Conservation (phyloP, 192 early-diverging fungal species). For the Chytriomyces sp. region DNA sequence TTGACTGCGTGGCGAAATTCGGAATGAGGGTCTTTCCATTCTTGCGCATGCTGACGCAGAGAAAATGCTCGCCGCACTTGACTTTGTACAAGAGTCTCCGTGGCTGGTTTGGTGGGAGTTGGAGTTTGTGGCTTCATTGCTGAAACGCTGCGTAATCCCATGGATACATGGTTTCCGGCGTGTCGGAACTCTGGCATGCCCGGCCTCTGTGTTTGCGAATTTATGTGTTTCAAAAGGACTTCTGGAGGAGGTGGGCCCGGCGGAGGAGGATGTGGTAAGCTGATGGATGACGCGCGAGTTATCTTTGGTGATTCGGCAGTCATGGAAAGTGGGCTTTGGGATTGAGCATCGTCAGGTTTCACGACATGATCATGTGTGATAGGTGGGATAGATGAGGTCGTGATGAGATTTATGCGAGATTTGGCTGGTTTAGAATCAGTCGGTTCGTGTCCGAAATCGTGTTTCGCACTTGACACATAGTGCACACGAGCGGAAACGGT, state of each 20-base stretch:
- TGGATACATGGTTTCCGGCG: not conserved
- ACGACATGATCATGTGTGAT: too few relatives aligned
- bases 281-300: not conserved
- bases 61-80: not conserved
- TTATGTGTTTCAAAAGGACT: not conserved
- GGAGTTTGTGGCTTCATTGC: not conserved
- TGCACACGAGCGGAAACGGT: too few relatives aligned
- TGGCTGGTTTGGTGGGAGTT: not conserved
- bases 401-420: too few relatives aligned
- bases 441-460: too few relatives aligned
- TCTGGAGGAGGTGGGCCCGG: slow-evolving; percentile 1
- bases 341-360: too few relatives aligned
- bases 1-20: not conserved
- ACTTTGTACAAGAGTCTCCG: not conserved
- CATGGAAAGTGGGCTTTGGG: too few relatives aligned
- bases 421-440: too few relatives aligned
- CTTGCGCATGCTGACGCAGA: not conserved
- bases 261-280: not conserved
- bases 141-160: not conserved
- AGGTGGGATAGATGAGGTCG: too few relatives aligned
- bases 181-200: not conserved
- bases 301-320: not conserved
- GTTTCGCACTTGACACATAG: too few relatives aligned
- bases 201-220: not conserved
- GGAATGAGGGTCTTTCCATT: slow-evolving; percentile 14